Percentiles rank a stretch among this genome's conserved stretches.
Evolutionary conservation across 495 filamentous ascomycete species (phyloP).

Genomic region (Saxispiralis lemnorum): DNA sequence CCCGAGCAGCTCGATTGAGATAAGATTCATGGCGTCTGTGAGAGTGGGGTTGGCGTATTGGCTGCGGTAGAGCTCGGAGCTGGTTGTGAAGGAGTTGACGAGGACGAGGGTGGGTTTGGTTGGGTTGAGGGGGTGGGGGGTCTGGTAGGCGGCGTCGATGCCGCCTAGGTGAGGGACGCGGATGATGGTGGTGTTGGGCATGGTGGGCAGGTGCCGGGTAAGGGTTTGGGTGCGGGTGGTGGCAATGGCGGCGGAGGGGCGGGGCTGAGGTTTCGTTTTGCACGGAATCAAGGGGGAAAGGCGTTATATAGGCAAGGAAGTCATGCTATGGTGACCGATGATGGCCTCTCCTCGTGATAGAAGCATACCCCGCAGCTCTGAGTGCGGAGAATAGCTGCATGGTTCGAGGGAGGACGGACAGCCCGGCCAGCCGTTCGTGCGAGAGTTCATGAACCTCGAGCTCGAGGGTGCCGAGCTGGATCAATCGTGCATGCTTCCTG

Average conservation of each 20-base stretch:
- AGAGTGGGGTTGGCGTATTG: constrained; percentile 33
- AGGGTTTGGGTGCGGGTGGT: constrained; percentile 2
- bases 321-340: no score
- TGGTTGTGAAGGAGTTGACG: constrained; percentile 42
- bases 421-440: no score
- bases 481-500: no score
- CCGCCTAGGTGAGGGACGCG: constrained; percentile 38
- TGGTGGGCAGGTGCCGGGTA: neutral
- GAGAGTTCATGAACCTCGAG: no score
- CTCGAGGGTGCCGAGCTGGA: no score
- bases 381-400: no score
- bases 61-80: constrained; percentile 31
- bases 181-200: constrained; percentile 18
- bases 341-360: no score
- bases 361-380: no score
- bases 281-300: neutral
- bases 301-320: no score
- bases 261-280: neutral
- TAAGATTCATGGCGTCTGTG: constrained; percentile 29
- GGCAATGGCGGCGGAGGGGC: neutral
- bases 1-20: constrained; percentile 36
- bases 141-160: constrained; percentile 35
- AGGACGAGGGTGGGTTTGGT: constrained; percentile 41
- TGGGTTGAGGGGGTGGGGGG: constrained; percentile 30
- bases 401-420: no score